Conservation (phyloP, 371 early-diverging fungal species). For the Syncephalastrum contaminatum region DNA sequence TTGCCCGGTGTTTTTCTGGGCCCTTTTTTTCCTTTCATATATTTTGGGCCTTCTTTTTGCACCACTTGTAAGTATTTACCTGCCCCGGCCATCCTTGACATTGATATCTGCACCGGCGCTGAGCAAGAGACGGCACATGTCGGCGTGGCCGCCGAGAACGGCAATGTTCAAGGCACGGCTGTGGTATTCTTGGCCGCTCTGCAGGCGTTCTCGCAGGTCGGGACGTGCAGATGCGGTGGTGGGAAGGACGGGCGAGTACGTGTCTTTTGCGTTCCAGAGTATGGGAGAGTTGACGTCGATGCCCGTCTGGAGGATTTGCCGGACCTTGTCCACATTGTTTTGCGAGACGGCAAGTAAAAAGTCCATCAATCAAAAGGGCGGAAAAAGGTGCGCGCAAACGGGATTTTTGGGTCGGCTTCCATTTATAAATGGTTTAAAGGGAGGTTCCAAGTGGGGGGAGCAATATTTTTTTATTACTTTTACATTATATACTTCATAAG, state of each 20-base stretch:
- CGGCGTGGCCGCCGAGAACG: constrained; percentile 62
- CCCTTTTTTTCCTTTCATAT: constrained; percentile 10
- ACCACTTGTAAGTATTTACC: constrained; percentile 32
- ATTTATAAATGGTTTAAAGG: too few species aligned
- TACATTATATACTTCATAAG: too few species aligned
- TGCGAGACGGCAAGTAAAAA: constrained; percentile 48
- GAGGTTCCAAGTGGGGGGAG: too few species aligned
- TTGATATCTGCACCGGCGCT: constrained; percentile 67
- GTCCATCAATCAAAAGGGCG: constrained; percentile 35
- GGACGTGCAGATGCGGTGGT: constrained; percentile 25
- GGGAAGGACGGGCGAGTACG: constrained; percentile 44
- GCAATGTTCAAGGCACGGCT: constrained; percentile 70
- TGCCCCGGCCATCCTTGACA: constrained; percentile 67
- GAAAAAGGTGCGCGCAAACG: background rate
- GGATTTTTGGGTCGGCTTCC: too few species aligned
- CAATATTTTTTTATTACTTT: too few species aligned
- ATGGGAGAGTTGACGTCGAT: constrained; percentile 55
- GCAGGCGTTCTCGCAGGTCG: constrained; percentile 34
- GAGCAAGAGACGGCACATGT: constrained; percentile 57
- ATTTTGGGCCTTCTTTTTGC: constrained; percentile 9
- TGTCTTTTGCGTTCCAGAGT: constrained; percentile 49
- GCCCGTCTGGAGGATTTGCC: constrained; percentile 41
- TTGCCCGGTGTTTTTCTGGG: background rate
- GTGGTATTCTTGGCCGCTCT: constrained; percentile 44
- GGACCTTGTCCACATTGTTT: constrained; percentile 50